Evolutionary conservation across 2,329 filamentous ascomycete genomes (phyloP), one percentile per base, ranked within the genome.

Genomic region (Monosporascus cannonballus): DNA sequence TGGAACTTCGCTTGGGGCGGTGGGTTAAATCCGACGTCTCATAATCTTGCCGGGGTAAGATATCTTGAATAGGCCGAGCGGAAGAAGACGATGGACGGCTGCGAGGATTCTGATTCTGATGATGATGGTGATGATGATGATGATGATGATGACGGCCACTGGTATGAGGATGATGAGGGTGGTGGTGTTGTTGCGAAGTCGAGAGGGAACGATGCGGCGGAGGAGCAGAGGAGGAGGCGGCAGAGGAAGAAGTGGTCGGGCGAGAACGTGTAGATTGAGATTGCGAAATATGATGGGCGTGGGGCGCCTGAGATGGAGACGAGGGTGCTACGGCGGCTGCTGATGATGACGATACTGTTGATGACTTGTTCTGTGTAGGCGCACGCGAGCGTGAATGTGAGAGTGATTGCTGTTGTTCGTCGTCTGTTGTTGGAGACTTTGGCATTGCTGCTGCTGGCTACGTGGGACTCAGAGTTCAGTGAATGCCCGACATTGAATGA

Each of bases 21-120:
- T 79, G 76, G 63, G 82, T 80, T 73, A 88, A 70, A 74, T 85
- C 85, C 63, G 79, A 76, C 62, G 85, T 80, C 72, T 93, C 89
- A 75, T 85, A 85, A 71, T 94, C 89, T 69, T 86, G 78, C 64
- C 86, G 83, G 51, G 74, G 73, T 50, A 73, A 62, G 44, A 72
- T 61, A 52, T 79, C 72, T 57, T 76, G 72, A 47, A 70, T 63
- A 54, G 73, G 70, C 56, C 72, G 73, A 52, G 70, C 67, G 42
- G 72, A 72, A 25, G 73, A 73, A 25, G 73, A 73, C 37, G 73
- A 72, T 18, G 56, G 56, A 49, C 58, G 58, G 48, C 59, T 60
- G 51, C 68, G 67, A 62, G 66, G 69, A 59, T 67, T 70, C 54
- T 69, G 70, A 60, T 71, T 69, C 51, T 67, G 72, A 56, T 67